These are phyloP conservation scores for Pythium volutum DNA, from an alignment of 352 stramenopile genomes.

Conservation along the genomic window DNA sequence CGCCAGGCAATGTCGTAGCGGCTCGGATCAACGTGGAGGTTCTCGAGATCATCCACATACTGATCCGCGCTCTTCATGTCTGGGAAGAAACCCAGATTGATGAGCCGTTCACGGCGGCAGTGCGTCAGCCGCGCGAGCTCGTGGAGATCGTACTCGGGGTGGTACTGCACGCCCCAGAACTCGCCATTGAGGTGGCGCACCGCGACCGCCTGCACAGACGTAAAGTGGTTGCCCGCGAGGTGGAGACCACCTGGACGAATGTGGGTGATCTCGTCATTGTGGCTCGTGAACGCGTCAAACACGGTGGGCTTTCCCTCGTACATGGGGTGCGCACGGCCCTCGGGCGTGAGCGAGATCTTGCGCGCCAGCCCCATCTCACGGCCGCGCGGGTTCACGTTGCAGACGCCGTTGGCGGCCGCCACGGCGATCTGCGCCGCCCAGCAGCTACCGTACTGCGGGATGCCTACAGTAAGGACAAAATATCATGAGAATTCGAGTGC, in stretches of 20 bases:
- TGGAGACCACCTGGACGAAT: constrained; percentile 54
- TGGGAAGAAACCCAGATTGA: constrained; percentile 67
- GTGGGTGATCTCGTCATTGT: constrained; percentile 83
- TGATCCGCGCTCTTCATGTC: constrained; percentile 65
- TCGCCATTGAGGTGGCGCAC: constrained; percentile 74
- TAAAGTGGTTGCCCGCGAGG: constrained; percentile 68
- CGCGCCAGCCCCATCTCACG: constrained; percentile 75
- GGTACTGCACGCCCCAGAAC: constrained; percentile 85
- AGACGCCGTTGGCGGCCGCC: constrained; percentile 55
- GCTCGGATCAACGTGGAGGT: constrained; percentile 60
- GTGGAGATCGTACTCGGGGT: constrained; percentile 82
- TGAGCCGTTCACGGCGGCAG: constrained; percentile 63
- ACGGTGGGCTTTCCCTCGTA: constrained; percentile 78
- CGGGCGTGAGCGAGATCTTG: constrained; percentile 73
- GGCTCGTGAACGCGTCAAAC: constrained; percentile 79
- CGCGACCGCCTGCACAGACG: constrained; percentile 65
- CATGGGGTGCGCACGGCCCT: constrained; percentile 76
- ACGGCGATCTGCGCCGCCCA: constrained; percentile 82
- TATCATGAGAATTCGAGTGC: background rate
- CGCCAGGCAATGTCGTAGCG: constrained; percentile 80
- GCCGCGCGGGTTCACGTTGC: constrained; percentile 58
- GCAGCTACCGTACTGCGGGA: constrained; percentile 79
- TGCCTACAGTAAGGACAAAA: constrained; percentile 27
- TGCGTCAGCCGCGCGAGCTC: constrained; percentile 74
- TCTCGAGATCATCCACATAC: constrained; percentile 76